Evolutionary conservation across 345 rosid genomes (phyloP), one percentile per base, ranked within the genome.

Genomic region (Turritis glabra): DNA sequence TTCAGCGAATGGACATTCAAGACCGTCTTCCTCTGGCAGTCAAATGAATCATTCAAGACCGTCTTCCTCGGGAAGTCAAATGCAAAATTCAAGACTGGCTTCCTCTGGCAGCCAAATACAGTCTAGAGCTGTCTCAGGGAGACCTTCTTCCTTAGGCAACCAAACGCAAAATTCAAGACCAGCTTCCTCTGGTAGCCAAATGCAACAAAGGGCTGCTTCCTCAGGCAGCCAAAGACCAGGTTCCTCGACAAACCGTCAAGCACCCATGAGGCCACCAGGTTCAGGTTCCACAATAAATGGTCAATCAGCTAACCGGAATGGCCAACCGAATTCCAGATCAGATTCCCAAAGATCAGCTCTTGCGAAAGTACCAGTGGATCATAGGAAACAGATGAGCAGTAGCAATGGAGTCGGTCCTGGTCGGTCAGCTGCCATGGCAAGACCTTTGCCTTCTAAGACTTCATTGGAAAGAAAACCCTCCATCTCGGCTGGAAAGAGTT

Each of bases 381-480:
- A 86, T 32, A 84, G 82, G 80, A 90, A 54, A 79, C 96, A 82
- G 77, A 75, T 73, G 43, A 61, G 80, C 76, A 85, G 60, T 68
- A 82, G 60, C 70, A 82, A 69, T 74, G 84, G 85, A 33, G 69
- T 64, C 22, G 91, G 91, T 51, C 85, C 87, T 67, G 84, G 87
- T 17, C 82, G 87, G 85, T 87, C 92, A 69, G 55, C 38, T 2
- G 19, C 78, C 5, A 19, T 71, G 12, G 50, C 79, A 33, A 90
- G 85, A 83, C 82, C 81, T 12, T 61, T 75, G 33, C 83, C 82
- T 37, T 67, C 84, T 0, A 89, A 79, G 74, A 19, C 65, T 15
- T 11, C 64, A 35, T 18, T 75, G 75, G 87, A 85, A 68, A 94
- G 74, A 76, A 85, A 57, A 75, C 69, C 76, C 11, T 63, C 86